phyloP scores from a whole-genome alignment of 768 basidiomycete genomes.

The Agrocybe pediades region DNA sequence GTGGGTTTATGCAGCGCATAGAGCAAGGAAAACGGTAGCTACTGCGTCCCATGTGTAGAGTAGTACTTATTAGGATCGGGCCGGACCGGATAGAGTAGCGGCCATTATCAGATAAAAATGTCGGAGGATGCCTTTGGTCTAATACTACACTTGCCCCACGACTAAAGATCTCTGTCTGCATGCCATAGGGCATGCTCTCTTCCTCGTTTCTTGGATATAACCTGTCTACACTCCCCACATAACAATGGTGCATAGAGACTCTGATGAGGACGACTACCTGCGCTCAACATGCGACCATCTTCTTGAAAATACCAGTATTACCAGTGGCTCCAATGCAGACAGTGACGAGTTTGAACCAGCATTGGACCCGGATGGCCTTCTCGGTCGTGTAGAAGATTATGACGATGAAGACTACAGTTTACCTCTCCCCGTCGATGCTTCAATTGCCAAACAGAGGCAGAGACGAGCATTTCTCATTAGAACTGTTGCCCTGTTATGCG shows the following conservation, averaged over 20 bases:
- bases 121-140: neutral
- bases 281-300: slow-evolving; percentile 21
- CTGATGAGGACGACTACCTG: slow-evolving; percentile 15
- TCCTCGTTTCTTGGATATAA: neutral
- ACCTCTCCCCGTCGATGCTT: neutral
- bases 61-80: neutral
- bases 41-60: slow-evolving; percentile 27
- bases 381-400: slow-evolving; percentile 14
- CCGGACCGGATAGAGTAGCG: neutral
- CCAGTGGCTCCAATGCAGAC: slow-evolving; percentile 2
- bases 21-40: slow-evolving; percentile 18
- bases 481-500: slow-evolving; percentile 64
- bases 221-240: neutral
- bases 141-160: neutral
- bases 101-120: slow-evolving; percentile 13
- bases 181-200: slow-evolving; percentile 2
- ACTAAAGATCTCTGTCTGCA: too few species aligned
- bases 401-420: neutral
- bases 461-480: slow-evolving; percentile 52
- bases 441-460: slow-evolving; percentile 4
- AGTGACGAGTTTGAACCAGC: slow-evolving; percentile 21
- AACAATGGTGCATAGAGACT: neutral
- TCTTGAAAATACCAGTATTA: slow-evolving; percentile 1
- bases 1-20: slow-evolving; percentile 32
- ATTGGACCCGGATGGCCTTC: slow-evolving; percentile 23